These are phyloP conservation scores for Metschnikowia reukaufii DNA, from an alignment of 805 yeast genomes.

Conservation along the genomic window DNA sequence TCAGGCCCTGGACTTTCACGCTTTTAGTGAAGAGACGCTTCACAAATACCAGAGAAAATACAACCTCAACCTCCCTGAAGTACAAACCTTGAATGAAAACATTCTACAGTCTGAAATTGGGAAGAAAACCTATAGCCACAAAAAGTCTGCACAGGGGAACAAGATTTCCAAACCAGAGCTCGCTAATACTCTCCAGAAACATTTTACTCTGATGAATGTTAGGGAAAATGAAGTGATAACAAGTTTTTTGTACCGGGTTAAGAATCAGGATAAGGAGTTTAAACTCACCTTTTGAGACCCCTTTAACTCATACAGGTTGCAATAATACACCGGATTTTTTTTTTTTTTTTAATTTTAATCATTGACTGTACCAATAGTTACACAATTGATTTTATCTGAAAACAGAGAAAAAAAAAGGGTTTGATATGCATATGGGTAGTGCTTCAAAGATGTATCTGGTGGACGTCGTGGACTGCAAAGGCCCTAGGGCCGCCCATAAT, in stretches of 20 bases:
- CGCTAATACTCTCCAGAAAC: slow-evolving; percentile 62
- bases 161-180: slow-evolving; percentile 60
- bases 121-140: slow-evolving; percentile 52
- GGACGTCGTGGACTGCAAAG: too few species aligned
- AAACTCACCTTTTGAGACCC: slow-evolving; percentile 35
- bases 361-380: not conserved
- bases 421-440: too few species aligned
- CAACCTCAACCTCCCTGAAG: slow-evolving; percentile 54
- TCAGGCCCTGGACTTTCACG: slow-evolving; percentile 69
- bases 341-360: too few species aligned
- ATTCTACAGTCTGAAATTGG: slow-evolving; percentile 73
- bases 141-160: slow-evolving; percentile 26
- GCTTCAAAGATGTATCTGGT: too few species aligned
- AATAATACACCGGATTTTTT: too few species aligned
- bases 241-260: slow-evolving; percentile 82
- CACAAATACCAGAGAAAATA: slow-evolving; percentile 67
- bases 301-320: too few species aligned
- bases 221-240: slow-evolving; percentile 87
- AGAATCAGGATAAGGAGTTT: slow-evolving; percentile 57
- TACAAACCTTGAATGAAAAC: slow-evolving; percentile 68
- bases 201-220: slow-evolving; percentile 57
- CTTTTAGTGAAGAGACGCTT: slow-evolving; percentile 60
- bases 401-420: too few species aligned
- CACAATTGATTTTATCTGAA: not conserved
- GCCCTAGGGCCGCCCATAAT: too few species aligned